Percentiles rank a stretch among this genome's conserved stretches.
Conservation (phyloP, 768 basidiomycete species). For the Lentinula raphanica region DNA sequence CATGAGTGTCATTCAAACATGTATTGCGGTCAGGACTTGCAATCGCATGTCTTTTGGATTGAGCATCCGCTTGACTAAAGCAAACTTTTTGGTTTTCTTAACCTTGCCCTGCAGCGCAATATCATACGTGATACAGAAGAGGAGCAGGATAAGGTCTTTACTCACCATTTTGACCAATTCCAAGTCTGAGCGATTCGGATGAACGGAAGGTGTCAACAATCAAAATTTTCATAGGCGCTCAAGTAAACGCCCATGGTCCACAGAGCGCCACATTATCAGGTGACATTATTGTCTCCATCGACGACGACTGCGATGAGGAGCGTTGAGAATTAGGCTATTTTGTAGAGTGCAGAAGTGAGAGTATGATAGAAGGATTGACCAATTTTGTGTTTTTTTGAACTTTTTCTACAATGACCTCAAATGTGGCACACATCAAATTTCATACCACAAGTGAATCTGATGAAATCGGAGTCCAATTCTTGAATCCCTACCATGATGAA, state of each 20-base stretch:
- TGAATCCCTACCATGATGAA: constrained; percentile 5
- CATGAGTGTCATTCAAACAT: background rate
- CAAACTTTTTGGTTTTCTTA: constrained; percentile 94
- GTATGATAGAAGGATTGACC: too few species aligned
- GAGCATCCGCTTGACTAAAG: constrained; percentile 86
- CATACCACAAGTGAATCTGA: background rate
- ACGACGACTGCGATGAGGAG: too few species aligned
- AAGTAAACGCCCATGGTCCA: background rate
- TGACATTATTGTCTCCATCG: background rate
- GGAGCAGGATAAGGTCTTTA: background rate
- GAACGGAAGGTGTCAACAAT: too few species aligned
- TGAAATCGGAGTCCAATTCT: background rate
- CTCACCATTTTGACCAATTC: background rate
- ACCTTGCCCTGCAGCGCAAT: constrained; percentile 66
- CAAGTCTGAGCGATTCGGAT: too few species aligned
- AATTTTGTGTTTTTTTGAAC: too few species aligned
- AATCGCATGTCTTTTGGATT: constrained; percentile 91
- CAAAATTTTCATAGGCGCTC: background rate
- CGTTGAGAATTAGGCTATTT: too few species aligned
- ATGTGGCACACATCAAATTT: background rate
- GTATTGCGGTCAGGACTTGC: constrained; percentile 43
- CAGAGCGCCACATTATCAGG: background rate
- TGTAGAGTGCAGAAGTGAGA: too few species aligned
- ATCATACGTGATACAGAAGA: background rate
- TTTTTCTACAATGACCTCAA: background rate